phyloP scores from a whole-genome alignment of 345 rosid species.

The Kernera saxatilis region DNA sequence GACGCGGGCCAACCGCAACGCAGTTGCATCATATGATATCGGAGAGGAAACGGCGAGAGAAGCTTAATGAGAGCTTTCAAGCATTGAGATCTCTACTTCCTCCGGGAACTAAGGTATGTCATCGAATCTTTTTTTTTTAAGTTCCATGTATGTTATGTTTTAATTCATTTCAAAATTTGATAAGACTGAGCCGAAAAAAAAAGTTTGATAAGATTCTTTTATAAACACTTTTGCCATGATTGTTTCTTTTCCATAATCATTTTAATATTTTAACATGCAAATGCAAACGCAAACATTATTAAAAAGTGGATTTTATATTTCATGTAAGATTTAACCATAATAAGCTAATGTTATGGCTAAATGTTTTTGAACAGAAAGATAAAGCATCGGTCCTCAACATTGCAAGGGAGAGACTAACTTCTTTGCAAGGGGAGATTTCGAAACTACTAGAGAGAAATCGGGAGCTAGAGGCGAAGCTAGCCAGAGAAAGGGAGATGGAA shows the following conservation, averaged over 20 bases:
- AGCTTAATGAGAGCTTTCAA: conserved; percentile 74
- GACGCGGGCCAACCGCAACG: conserved; percentile 29
- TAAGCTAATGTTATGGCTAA: neutral
- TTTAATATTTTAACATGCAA: neutral
- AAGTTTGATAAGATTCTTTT: no score
- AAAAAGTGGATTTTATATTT: neutral
- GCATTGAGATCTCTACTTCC: conserved; percentile 76
- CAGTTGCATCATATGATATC: conserved; percentile 90
- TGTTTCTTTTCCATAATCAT: neutral
- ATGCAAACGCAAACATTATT: neutral
- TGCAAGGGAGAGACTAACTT: conserved; percentile 50
- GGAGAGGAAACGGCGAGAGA: conserved; percentile 84
- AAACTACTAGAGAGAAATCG: conserved; percentile 44
- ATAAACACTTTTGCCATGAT: neutral
- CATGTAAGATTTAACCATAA: neutral
- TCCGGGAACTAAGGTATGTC: conserved; percentile 63
- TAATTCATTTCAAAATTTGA: neutral
- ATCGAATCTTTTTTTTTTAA: neutral
- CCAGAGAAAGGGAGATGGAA: conserved; percentile 21
- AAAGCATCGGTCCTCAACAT: conserved; percentile 58
- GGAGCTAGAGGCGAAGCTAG: conserved; percentile 41
- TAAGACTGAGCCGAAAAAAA: no score
- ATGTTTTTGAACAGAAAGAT: conserved; percentile 44
- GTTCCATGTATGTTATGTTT: neutral
- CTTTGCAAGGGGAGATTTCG: conserved; percentile 46